Percentiles rank a stretch among this genome's conserved stretches.
Evolutionary conservation across 345 rosid species (phyloP).

Genomic region (rapeseed (Brassica napus)): DNA sequence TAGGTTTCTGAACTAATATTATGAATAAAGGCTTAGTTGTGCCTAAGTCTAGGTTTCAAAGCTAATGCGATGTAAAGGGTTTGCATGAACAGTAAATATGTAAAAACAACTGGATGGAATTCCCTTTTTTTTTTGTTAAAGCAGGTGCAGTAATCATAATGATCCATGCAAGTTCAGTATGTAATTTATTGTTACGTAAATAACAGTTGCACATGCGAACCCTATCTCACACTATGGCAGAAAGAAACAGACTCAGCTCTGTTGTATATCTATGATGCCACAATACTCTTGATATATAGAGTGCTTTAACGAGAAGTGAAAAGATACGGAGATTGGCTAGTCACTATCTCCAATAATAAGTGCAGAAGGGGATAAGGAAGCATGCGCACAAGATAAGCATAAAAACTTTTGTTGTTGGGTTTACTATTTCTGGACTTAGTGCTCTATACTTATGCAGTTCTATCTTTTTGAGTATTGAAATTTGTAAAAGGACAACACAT

Average conservation of each 20-base stretch:
- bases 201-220: not conserved
- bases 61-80: not conserved
- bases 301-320: constrained; percentile 2
- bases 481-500: constrained; percentile 8
- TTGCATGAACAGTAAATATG: not conserved
- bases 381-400: constrained; percentile 33
- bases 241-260: not conserved
- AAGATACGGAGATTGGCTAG: not conserved
- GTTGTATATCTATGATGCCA: not conserved
- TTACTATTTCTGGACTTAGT: constrained; percentile 24
- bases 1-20: not conserved
- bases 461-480: constrained; percentile 6
- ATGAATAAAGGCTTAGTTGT: not conserved
- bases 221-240: not conserved
- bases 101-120: not conserved
- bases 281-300: not conserved
- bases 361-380: constrained; percentile 7
- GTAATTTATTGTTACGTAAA: not conserved
- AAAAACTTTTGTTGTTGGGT: constrained; percentile 9
- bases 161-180: constrained; percentile 15
- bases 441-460: constrained; percentile 23
- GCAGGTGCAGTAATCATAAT: not conserved
- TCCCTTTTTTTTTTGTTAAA: not conserved
- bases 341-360: constrained; percentile 10
- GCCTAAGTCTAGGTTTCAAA: not conserved